Evolutionary conservation across 495 filamentous ascomycete species (phyloP), one percentile per base, ranked within the genome.

Genomic region (Penicillium canariense): DNA sequence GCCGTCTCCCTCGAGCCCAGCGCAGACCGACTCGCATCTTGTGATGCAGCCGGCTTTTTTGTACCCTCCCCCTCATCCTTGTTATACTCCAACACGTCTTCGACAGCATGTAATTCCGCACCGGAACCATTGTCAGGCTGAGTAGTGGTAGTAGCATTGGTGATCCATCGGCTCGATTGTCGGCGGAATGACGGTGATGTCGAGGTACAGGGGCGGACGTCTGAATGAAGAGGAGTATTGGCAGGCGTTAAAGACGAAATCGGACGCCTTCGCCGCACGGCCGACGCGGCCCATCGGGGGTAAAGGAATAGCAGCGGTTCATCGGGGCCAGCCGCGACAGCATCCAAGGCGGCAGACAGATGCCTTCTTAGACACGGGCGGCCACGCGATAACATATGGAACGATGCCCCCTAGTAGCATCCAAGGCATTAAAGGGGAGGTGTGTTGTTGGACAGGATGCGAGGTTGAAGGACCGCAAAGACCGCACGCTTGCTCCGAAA

Each of bases 281-380:
- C 48, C 40, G 67, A 61, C 14, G 69, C 65, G 52, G 64, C 69
- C 74, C 70, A 76, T 56, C 65, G 69, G 50, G 75, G 75, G 50
- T 78, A 78, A 31, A 78, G 74, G 52, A 78, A 78, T 20, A 75
- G 68, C 20, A 78, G 66, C 48, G 73, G 68, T 65, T 77, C 72
- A 50, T 69, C 66, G 54, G 68, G 46, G 54, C 65, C 63, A 62
- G 67, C 61, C 55, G 66, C 62, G 60, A 66, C 60, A 43, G 60
- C 67, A 62, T 76, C 71, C 51, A 72, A 63, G 66, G 68, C 56
- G 60, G 67, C 60, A 56, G 71, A 65, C 47, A 75, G 38, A 50
- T 67, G 71, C 61, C 71, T 69, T 67, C 68, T 66, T 45, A 78
- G 68, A 69, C 68, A 74, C 52, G 67, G 63, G 42, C 61, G 58